Evolutionary conservation across 2,329 filamentous ascomycete genomes (phyloP).

Genomic region (Blastomyces silverae): DNA sequence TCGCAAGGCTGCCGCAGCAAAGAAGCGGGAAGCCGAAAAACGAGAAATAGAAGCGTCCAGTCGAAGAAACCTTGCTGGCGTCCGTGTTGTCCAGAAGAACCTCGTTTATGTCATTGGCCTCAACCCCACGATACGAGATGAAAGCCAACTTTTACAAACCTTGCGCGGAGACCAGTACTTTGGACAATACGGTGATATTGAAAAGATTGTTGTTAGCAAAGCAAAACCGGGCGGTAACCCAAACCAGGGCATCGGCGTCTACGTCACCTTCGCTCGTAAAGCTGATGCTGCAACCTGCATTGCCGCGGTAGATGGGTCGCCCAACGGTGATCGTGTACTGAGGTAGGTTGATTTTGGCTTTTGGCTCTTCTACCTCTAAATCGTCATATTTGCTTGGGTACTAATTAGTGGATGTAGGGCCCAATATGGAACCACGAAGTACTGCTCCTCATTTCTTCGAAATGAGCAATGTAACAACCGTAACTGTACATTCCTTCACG

Average conservation of each 20-base stretch:
- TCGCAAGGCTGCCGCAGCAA: conserved; percentile 81
- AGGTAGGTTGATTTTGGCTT: conserved; percentile 63
- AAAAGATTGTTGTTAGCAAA: conserved; percentile 98
- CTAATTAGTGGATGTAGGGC: conserved; percentile 42
- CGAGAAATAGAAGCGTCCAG: conserved; percentile 93
- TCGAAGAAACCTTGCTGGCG: conserved; percentile 89
- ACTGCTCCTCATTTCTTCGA: conserved; percentile 93
- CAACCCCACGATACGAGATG: conserved; percentile 84
- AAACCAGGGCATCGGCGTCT: conserved; percentile 87
- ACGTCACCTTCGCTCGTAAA: conserved; percentile 94
- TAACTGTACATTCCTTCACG: conserved; percentile 96
- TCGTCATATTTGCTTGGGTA: not conserved
- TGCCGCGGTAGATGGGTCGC: conserved; percentile 80
- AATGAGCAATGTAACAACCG: conserved; percentile 92
- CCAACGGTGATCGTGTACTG: conserved; percentile 79
- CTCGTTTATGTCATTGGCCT: conserved; percentile 96
- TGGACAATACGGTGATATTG: conserved; percentile 95
- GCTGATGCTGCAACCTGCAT: conserved; percentile 88
- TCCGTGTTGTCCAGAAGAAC: conserved; percentile 96
- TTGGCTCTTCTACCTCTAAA: not conserved
- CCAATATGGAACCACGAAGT: conserved; percentile 88
- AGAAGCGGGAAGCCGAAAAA: conserved; percentile 93
- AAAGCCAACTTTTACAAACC: conserved; percentile 76
- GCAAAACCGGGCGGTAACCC: conserved; percentile 65
- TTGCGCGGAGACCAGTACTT: conserved; percentile 89